Percentiles rank a stretch among this genome's conserved stretches.
Evolutionary conservation across 78 protist species (phyloP).

Genomic region (Dictyostelium brefeldianum): DNA sequence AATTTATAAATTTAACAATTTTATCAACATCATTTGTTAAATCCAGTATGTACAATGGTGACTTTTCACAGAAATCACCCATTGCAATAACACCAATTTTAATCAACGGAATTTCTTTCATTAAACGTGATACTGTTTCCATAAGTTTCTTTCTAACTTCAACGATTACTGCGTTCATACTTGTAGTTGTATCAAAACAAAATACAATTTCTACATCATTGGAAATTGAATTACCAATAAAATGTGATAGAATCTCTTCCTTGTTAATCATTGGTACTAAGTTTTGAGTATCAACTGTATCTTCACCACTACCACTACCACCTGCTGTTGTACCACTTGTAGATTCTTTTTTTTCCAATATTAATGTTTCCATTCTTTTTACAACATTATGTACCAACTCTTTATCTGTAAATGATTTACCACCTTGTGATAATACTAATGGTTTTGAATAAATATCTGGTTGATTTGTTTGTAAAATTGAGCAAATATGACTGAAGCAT

Average conservation of each 20-base stretch:
- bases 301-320: not conserved
- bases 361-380: conserved; percentile 31
- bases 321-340: not conserved
- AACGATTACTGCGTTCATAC: conserved; percentile 57
- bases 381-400: conserved; percentile 12
- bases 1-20: conserved; percentile 38
- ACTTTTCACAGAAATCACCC: conserved; percentile 76
- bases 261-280: conserved; percentile 14
- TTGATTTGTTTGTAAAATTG: conserved; percentile 7
- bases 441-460: conserved; percentile 6
- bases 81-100: conserved; percentile 72
- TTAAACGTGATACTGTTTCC: conserved; percentile 50
- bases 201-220: conserved; percentile 76
- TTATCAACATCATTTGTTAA: conserved; percentile 49
- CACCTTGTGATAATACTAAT: conserved; percentile 31
- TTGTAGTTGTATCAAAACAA: conserved; percentile 76
- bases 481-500: conserved; percentile 17
- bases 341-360: not conserved
- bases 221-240: conserved; percentile 34
- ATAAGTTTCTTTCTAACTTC: conserved; percentile 62
- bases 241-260: conserved; percentile 37
- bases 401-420: not conserved
- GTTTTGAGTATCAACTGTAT: conserved; percentile 2
- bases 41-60: conserved; percentile 27
- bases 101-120: conserved; percentile 69